Percentiles rank a stretch among this genome's conserved stretches.
Conservation (phyloP, 1,284 basidiomycete genomes). For the Tylopilus orsonianus region DNA sequence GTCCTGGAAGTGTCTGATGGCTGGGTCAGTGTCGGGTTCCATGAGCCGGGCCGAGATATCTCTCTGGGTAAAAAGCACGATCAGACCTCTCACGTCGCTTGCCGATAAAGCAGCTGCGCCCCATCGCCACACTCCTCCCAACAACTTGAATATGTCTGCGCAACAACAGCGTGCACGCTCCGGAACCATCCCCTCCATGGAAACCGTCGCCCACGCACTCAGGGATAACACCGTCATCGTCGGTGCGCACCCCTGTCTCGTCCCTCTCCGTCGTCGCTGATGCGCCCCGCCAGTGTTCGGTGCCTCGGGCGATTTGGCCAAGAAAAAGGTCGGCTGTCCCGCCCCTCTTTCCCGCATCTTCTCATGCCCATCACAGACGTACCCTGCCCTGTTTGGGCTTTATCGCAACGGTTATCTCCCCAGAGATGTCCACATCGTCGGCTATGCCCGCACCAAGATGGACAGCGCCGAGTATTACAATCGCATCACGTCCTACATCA, state of each 20-base stretch:
- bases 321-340: constrained; percentile 84
- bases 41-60: constrained; percentile 22
- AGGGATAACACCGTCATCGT: constrained; percentile 87
- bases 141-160: constrained; percentile 43
- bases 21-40: constrained; percentile 40
- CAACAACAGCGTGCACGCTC: constrained; percentile 55
- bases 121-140: neutral
- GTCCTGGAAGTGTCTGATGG: constrained; percentile 60
- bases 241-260: constrained; percentile 49
- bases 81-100: constrained; percentile 29
- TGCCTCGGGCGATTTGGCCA: constrained; percentile 96
- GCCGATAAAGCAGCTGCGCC: constrained; percentile 21
- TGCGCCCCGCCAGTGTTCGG: constrained; percentile 71
- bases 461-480: constrained; percentile 82
- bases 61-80: constrained; percentile 8
- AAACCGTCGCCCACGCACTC: constrained; percentile 67
- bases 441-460: constrained; percentile 97
- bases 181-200: constrained; percentile 86
- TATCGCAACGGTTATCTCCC: constrained; percentile 82
- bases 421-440: constrained; percentile 82
- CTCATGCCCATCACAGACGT: constrained; percentile 59
- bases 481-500: constrained; percentile 82
- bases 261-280: constrained; percentile 14
- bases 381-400: constrained; percentile 90
- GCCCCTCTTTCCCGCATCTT: constrained; percentile 5